Conservation (phyloP, 805 yeast species). For the Barnettozyma botsteinii region DNA sequence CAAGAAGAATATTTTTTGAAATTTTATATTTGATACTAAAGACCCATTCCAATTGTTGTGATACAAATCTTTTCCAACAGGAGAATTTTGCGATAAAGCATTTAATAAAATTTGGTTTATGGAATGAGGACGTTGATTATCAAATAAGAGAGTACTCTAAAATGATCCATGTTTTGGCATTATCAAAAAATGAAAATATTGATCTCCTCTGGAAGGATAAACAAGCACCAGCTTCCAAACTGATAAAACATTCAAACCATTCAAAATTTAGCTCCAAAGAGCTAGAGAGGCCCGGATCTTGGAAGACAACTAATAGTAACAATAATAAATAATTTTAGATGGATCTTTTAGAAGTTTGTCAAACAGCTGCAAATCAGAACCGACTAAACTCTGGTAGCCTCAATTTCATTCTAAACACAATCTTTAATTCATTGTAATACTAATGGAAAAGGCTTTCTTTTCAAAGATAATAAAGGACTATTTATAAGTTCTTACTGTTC, state of each 20-base stretch:
- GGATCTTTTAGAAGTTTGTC: too few relatives aligned
- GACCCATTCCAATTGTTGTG: slow-evolving; percentile 6
- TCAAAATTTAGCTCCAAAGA: slow-evolving; percentile 1
- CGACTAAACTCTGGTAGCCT: too few relatives aligned
- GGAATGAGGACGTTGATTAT: slow-evolving; percentile 2
- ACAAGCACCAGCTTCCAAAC: not conserved
- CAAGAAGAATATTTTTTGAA: slow-evolving; percentile 7
- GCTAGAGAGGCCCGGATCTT: slow-evolving; percentile 6
- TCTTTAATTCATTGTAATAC: too few relatives aligned
- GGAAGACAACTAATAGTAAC: slow-evolving; percentile 2
- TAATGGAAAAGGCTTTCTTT: too few relatives aligned
- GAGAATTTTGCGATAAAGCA: slow-evolving; percentile 11
- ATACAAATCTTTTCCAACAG: slow-evolving; percentile 25
- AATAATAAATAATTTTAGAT: too few relatives aligned
- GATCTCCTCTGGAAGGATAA: slow-evolving; percentile 5
- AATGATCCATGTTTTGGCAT: slow-evolving; percentile 1
- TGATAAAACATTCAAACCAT: not conserved
- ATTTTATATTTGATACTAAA: not conserved
- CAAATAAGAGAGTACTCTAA: slow-evolving; percentile 1
- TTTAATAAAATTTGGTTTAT: slow-evolving; percentile 4
- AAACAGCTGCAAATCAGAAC: too few relatives aligned
- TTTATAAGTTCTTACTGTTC: too few relatives aligned
- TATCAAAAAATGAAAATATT: slow-evolving; percentile 5
- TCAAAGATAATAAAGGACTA: too few relatives aligned
- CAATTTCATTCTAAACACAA: too few relatives aligned